Evolutionary conservation across 2,329 filamentous ascomycete genomes (phyloP), one percentile per base, ranked within the genome.

Genomic region (Penicillium nordicum): DNA sequence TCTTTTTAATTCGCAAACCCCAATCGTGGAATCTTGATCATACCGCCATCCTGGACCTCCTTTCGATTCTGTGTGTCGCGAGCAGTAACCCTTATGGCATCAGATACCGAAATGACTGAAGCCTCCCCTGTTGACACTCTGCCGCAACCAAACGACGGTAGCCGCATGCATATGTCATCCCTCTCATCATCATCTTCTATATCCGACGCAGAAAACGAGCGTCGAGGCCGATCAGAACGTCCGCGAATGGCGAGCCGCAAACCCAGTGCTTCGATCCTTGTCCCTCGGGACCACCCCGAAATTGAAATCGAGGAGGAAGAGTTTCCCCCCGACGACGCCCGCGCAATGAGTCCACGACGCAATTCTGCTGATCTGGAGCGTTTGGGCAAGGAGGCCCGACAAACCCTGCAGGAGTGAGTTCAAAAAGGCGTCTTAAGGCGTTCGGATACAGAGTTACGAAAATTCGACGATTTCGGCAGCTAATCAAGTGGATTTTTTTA

Each of bases 331-430:
- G 89, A 91, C 72, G 92, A 97, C 73, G 92, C 94, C 59, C 82
- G 93, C 68, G 89, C 91, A 59, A 97, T 99, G 93, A 97, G 92
- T 72, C 93, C 93, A 2, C 82, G 93, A 65, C 81, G 93, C 67
- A 96, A 91, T 62, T 95, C 88, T 67, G 91, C 94, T 69, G 93
- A 97, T 71, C 84, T 97, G 52, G 90, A 96, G 74, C 88, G 87
- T 70, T 83, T 97, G 73, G 89, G 92, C 65, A 87, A 89, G 67
- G 90, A 93, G 69, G 91, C 92, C 37, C 81, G 92, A 57, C 77
- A 82, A 64, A 80, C 82, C 27, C 70, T 87, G 60, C 82, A 85
- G 69, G 82, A 84, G 82, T 85, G 74, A 76, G 82, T 79, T 30
- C 36, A 27, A 44, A 34, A 50, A 23, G 27, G 16, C 36, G 41